Conservation (phyloP, 108 stramenopile species). For the Skeletonema potamos region DNA sequence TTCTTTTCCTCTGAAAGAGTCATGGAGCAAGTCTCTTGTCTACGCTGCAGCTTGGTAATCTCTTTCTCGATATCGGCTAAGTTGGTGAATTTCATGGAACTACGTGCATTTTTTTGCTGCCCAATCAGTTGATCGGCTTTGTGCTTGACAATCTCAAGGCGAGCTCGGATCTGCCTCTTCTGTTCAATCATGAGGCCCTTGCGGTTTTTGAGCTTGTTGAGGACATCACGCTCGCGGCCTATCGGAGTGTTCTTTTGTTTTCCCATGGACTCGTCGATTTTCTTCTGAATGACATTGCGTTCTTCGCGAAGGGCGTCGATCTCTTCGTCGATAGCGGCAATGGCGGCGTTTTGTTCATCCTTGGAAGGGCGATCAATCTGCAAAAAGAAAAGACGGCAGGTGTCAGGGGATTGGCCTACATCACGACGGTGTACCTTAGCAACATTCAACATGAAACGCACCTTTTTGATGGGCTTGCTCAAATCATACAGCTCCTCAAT, state of each 20-base stretch:
- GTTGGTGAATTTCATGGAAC: constrained; percentile 71
- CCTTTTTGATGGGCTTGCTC: constrained; percentile 80
- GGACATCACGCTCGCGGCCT: constrained; percentile 51
- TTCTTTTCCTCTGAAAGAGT: constrained; percentile 92
- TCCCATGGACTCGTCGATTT: constrained; percentile 61
- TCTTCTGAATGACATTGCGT: constrained; percentile 52
- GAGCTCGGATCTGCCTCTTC: constrained; percentile 74
- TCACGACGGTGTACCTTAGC: background rate
- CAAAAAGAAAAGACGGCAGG: background rate
- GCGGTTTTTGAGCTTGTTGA: constrained; percentile 58
- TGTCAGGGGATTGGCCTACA: background rate
- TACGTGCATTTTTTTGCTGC: constrained; percentile 62
- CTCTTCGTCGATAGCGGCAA: constrained; percentile 58
- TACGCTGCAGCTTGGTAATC: constrained; percentile 74
- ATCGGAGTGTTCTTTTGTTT: constrained; percentile 50
- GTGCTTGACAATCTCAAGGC: constrained; percentile 65
- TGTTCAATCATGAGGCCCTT: constrained; percentile 80
- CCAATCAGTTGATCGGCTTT: constrained; percentile 62
- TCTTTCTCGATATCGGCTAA: constrained; percentile 88
- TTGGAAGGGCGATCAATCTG: constrained; percentile 82
- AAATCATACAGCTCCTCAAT: constrained; percentile 85
- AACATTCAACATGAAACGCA: constrained; percentile 40
- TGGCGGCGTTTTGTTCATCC: constrained; percentile 60
- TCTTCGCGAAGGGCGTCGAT: constrained; percentile 67
- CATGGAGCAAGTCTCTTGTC: constrained; percentile 95